Conservation (phyloP, 2,329 filamentous ascomycete species). For the Ascocoryne sarcoides region DNA sequence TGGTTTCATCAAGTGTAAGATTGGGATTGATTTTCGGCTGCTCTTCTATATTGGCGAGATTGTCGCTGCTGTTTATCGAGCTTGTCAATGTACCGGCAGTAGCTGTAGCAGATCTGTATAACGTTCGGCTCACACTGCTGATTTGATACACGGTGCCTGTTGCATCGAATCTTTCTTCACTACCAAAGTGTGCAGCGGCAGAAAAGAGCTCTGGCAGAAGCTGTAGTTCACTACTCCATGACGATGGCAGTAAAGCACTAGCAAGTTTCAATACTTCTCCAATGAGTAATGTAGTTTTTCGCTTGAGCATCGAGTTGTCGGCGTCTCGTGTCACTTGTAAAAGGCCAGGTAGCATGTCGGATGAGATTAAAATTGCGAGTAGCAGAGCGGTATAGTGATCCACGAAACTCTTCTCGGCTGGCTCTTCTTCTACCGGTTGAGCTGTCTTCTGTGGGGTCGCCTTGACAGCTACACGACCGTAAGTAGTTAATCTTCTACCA, state of each 20-base stretch:
- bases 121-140: constrained; percentile 88
- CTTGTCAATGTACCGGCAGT: constrained; percentile 18
- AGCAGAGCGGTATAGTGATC: constrained; percentile 91
- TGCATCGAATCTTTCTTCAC: constrained; percentile 67
- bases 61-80: constrained; percentile 32
- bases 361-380: constrained; percentile 74
- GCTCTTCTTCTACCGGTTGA: constrained; percentile 52
- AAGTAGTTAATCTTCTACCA: constrained; percentile 85
- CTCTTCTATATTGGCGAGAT: constrained; percentile 46
- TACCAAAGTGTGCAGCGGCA: constrained; percentile 62
- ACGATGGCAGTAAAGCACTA: constrained; percentile 71
- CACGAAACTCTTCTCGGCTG: constrained; percentile 72
- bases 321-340: constrained; percentile 59
- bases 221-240: constrained; percentile 78
- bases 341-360: constrained; percentile 58
- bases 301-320: constrained; percentile 61
- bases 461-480: constrained; percentile 85
- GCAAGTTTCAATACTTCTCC: constrained; percentile 87
- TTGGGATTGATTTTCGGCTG: constrained; percentile 43
- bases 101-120: constrained; percentile 67
- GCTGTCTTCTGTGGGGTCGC: constrained; percentile 41
- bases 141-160: constrained; percentile 95
- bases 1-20: constrained; percentile 49
- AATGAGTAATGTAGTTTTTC: constrained; percentile 84
- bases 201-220: constrained; percentile 79